Evolutionary conservation across 2,329 filamentous ascomycete genomes (phyloP), one percentile per base, ranked within the genome.

Genomic region (Penicillium hesseltinei): DNA sequence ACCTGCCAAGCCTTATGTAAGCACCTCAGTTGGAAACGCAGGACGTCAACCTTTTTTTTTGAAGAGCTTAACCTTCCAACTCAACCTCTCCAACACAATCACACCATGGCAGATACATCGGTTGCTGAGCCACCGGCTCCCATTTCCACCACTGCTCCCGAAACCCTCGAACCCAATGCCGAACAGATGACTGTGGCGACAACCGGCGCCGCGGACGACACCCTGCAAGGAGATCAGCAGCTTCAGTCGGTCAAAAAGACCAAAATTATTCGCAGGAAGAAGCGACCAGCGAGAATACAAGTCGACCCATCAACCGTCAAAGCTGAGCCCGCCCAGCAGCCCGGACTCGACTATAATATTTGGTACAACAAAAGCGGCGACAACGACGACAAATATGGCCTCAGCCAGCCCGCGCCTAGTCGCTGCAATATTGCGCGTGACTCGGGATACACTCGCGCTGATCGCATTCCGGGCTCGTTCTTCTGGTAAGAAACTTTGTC

Each of bases 331-430:
- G 91, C 92, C 17, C 90, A 91, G 1, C 92, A 97, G 69, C 97
- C 93, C 0, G 94, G 94, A 52, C 96, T 91, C 0, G 91, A 92
- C 57, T 99, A 94, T 82, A 99, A 99, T 76, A 95, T 96, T 70
- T 97, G 92, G 93, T 96, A 97, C 78, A 97, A 96, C 80, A 97
- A 97, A 77, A 97, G 93, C 92, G 94, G 94, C 69, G 94, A 99
- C 76, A 86, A 92, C 59, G 93, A 97, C 71, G 92, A 95, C 79
- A 91, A 92, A 67, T 92, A 93, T 70, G 83, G 92, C 4, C 91
- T 89, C 36, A 88, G 97, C 71, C 89, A 88, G 23, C 84, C 88
- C 15, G 93, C 94, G 4, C 87, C 89, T 63, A 89, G 88, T 2
- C 89, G 95, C 54, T 97, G 94, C 81, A 94, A 92, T 71, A 81